Base-by-base conservation (phyloP, 2,329 filamentous ascomycete genomes). In the Knoxdaviesia capensis region DNA sequence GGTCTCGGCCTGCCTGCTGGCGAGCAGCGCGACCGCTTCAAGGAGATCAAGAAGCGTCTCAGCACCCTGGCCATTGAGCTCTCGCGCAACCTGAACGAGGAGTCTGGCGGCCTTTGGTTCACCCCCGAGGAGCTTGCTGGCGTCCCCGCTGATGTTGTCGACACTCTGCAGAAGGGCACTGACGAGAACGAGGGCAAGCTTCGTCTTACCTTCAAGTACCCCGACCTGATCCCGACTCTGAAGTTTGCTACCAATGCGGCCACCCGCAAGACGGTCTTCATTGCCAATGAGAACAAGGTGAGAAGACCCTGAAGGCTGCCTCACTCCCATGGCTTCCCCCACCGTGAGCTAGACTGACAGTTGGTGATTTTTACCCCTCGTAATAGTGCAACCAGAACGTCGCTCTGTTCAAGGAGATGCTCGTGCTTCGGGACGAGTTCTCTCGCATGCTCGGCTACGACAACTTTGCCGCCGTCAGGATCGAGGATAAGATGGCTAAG, bases 401-500 rank as follows among this genome's bases (percentile, higher is more conserved):
- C 3, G 66, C 72, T 1, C 63, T 87, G 7, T 88, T 90, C 65
- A 74, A 71, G 48, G 80, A 87, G 54, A 73, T 80, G 31, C 68
- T 90, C 41, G 59, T 77, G 7, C 71, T 88, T 30, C 76, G 84
- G 7, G 81, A 88, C 50, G 81, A 88, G 56, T 78, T 75, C 11
- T 84, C 83, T 8, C 72, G 80, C 41, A 66, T 88, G 39, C 66
- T 88, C 1, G 81, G 81, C 8, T 90, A 86, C 56, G 68, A 73
- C 5, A 75, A 85, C 53, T 80, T 88, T 54, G 83, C 83, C 11
- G 70, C 76, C 39, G 77, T 86, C 56, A 65, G 72, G 39, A 78
- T 90, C 35, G 80, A 86, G 53, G 75, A 83, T 52, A 88, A 86
- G 68, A 90, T 90, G 83, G 81, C 82, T 39, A 86, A 87, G 65